These are phyloP conservation scores for Thraustotheca clavata DNA, from an alignment of 352 stramenopile genomes.

Conservation along the genomic window DNA sequence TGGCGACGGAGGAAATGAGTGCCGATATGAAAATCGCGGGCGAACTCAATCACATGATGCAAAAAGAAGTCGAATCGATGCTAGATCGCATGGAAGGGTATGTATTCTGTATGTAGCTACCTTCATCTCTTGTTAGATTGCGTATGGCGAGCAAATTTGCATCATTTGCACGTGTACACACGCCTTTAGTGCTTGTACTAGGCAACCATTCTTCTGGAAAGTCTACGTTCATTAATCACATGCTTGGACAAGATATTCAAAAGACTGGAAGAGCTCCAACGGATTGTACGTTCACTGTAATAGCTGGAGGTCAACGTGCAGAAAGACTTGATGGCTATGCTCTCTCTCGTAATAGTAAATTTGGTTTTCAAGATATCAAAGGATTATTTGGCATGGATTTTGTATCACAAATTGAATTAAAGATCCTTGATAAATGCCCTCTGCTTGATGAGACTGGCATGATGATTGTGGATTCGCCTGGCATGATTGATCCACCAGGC, in stretches of 20 bases:
- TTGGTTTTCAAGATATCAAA: conserved; percentile 74
- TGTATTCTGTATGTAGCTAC: not conserved
- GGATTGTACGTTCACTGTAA: conserved; percentile 77
- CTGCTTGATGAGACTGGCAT: conserved; percentile 70
- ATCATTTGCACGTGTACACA: conserved; percentile 66
- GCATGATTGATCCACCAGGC: conserved; percentile 81
- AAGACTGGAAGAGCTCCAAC: conserved; percentile 73
- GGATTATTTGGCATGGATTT: conserved; percentile 70
- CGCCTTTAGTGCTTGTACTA: conserved; percentile 77
- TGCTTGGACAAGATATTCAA: conserved; percentile 71
- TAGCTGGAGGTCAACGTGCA: conserved; percentile 53
- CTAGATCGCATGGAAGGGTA: conserved; percentile 58
- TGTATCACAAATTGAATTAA: conserved; percentile 82
- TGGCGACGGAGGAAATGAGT: conserved; percentile 11
- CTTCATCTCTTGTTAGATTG: conserved; percentile 25
- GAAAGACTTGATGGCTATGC: conserved; percentile 73
- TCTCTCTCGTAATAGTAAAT: conserved; percentile 56
- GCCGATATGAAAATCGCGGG: conserved; percentile 38
- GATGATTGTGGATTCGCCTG: conserved; percentile 79
- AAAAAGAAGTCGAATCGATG: conserved; percentile 55
- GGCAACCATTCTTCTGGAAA: conserved; percentile 83
- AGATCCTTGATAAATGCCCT: conserved; percentile 54
- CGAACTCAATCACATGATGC: conserved; percentile 82
- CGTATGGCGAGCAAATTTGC: conserved; percentile 63
- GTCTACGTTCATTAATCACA: conserved; percentile 85